Evolutionary conservation across 2,329 filamentous ascomycete species (phyloP).

Genomic region (Verticillium tricorpus): DNA sequence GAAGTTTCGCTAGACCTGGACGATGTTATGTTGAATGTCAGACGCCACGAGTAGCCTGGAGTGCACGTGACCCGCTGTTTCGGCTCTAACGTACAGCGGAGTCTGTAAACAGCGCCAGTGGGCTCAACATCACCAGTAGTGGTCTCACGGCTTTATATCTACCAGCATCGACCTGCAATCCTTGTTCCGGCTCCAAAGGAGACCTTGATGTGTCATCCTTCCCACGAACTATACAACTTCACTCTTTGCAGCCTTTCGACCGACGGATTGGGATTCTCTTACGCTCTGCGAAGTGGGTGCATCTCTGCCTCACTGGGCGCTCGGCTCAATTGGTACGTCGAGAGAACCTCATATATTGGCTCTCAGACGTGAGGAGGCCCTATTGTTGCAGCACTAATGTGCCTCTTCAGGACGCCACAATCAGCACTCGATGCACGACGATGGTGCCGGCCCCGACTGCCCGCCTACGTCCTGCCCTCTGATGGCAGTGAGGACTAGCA

Average conservation of each 20-base stretch:
- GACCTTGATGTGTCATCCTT: neutral
- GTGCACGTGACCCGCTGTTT: neutral
- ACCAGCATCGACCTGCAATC: neutral
- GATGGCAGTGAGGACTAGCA: constrained; percentile 9
- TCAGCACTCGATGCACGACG: neutral
- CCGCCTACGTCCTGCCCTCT: neutral
- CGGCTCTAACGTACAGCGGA: neutral
- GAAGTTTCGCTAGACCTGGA: neutral
- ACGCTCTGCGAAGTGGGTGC: neutral
- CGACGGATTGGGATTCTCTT: neutral
- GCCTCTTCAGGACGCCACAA: neutral
- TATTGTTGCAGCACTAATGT: neutral
- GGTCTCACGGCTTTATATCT: neutral
- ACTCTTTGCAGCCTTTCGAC: neutral
- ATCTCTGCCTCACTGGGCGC: neutral
- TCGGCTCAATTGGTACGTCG: neutral
- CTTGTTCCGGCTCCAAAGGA: neutral
- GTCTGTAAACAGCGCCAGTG: neutral
- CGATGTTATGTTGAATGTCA: neutral
- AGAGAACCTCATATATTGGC: neutral
- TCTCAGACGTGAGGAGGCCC: neutral
- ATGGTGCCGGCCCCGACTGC: neutral
- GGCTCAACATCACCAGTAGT: neutral
- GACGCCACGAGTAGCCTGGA: neutral
- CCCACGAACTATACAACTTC: neutral